Conservation (phyloP, 1,284 basidiomycete species). For the Vanrija pseudolonga region DNA sequence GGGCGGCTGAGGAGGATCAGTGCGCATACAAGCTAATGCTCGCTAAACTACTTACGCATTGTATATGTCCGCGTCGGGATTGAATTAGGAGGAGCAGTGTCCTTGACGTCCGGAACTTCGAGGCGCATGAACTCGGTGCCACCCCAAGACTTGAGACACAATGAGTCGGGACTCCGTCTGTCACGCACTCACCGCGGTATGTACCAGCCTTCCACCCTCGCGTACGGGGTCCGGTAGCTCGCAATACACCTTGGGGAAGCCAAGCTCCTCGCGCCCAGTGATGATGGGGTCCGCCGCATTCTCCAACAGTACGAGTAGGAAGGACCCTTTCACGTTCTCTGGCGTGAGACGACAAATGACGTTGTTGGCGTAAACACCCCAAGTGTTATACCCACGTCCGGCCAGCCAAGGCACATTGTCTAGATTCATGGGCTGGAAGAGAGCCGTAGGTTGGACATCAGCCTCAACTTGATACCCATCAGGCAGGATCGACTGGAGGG, state of each 20-base stretch:
- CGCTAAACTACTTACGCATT: no score
- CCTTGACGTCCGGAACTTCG: conserved; percentile 7
- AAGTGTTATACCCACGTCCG: conserved; percentile 33
- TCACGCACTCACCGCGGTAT: no score
- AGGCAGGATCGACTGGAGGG: no score
- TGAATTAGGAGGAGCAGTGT: no score
- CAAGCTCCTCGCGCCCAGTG: conserved; percentile 18
- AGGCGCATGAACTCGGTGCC: conserved; percentile 29
- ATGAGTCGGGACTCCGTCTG: no score
- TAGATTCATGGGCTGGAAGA: conserved; percentile 34
- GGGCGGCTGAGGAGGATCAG: conserved; percentile 10
- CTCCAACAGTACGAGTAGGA: conserved; percentile 29
- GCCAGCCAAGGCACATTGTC: conserved; percentile 34
- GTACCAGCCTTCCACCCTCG: conserved; percentile 1
- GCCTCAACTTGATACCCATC: no score
- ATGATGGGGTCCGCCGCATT: conserved; percentile 31
- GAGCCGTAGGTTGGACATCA: conserved; percentile 12
- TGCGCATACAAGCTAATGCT: no score
- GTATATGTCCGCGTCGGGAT: no score
- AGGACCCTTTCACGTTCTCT: conserved; percentile 17
- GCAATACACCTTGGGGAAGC: background rate
- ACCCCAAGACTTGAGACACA: conserved; percentile 15
- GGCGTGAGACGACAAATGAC: conserved; percentile 17
- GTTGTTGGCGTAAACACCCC: conserved; percentile 28
- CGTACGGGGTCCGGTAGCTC: conserved; percentile 12